phyloP scores from a whole-genome alignment of 345 rosid species.

The Cardamine occulta region DNA sequence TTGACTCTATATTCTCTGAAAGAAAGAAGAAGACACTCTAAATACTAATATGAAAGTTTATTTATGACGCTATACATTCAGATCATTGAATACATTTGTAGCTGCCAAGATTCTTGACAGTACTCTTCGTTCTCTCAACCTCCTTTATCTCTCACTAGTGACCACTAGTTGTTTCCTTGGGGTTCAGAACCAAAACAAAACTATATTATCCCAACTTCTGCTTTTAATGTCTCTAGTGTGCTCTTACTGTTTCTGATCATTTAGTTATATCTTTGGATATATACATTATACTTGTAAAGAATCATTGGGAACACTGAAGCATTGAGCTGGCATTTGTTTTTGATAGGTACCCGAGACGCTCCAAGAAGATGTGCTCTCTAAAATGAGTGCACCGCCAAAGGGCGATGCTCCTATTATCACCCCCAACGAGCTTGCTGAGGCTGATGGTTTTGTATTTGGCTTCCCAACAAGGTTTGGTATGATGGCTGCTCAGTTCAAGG shows the following conservation, averaged over 20 bases:
- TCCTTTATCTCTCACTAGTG: neutral
- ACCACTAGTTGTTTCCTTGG: neutral
- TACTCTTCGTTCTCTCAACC: neutral
- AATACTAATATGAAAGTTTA: too few species aligned
- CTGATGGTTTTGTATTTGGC: conserved; percentile 86
- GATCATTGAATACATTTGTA: neutral
- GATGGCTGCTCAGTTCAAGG: conserved; percentile 98
- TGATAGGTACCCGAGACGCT: conserved; percentile 87
- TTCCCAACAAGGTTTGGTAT: conserved; percentile 98
- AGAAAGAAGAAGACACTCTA: too few species aligned
- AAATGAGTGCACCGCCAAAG: conserved; percentile 93
- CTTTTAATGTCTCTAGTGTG: neutral
- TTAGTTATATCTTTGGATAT: neutral
- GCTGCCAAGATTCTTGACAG: neutral
- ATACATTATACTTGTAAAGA: neutral
- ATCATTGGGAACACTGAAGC: conserved; percentile 1
- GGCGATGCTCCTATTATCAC: conserved; percentile 72
- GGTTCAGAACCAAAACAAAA: neutral
- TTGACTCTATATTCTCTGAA: neutral
- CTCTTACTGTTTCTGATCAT: conserved; percentile 1
- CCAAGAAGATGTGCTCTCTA: conserved; percentile 73
- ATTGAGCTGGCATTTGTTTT: neutral
- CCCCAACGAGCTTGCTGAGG: conserved; percentile 77
- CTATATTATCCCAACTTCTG: neutral
- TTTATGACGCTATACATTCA: too few species aligned